Evolutionary conservation across 2,329 filamentous ascomycete species (phyloP).

Genomic region (Penicillium crustosum): DNA sequence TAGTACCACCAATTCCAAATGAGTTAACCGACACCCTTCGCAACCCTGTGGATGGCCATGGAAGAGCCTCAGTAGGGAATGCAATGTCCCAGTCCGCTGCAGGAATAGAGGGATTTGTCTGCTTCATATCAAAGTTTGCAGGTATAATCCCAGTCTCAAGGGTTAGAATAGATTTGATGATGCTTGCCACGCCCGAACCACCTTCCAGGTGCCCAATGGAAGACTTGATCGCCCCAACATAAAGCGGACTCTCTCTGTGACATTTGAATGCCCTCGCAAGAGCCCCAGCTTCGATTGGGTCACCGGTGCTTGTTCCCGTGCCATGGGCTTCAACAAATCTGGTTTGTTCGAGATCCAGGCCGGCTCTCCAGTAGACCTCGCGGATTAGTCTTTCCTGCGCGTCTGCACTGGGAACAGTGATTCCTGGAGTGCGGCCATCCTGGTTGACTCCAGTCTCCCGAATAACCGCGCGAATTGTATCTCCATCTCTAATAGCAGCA

Average conservation of each 20-base stretch:
- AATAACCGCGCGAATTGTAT: constrained; percentile 38
- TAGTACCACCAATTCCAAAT: constrained; percentile 41
- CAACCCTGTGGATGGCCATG: constrained; percentile 29
- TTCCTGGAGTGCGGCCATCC: constrained; percentile 43
- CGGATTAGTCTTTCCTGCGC: constrained; percentile 39
- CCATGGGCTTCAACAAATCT: constrained; percentile 34
- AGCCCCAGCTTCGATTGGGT: constrained; percentile 34
- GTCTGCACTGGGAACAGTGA: constrained; percentile 44
- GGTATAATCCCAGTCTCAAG: constrained; percentile 48
- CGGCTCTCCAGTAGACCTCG: constrained; percentile 33
- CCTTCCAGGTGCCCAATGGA: constrained; percentile 33
- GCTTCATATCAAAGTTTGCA: constrained; percentile 45
- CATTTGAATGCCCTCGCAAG: constrained; percentile 29
- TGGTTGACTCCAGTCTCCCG: constrained; percentile 30
- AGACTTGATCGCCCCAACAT: constrained; percentile 29
- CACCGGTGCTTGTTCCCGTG: constrained; percentile 36
- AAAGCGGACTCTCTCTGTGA: constrained; percentile 22
- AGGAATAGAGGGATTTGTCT: constrained; percentile 40
- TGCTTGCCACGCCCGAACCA: constrained; percentile 28
- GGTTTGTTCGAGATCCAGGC: constrained; percentile 23
- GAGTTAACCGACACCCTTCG: constrained; percentile 35
- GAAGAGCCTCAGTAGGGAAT: constrained; percentile 23
- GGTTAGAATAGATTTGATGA: constrained; percentile 46
- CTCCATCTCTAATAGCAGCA: constrained; percentile 33
- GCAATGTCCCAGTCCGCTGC: constrained; percentile 36